These are phyloP conservation scores for Tricholoma saponaceum DNA, from an alignment of 768 basidiomycete genomes.

Conservation along the genomic window DNA sequence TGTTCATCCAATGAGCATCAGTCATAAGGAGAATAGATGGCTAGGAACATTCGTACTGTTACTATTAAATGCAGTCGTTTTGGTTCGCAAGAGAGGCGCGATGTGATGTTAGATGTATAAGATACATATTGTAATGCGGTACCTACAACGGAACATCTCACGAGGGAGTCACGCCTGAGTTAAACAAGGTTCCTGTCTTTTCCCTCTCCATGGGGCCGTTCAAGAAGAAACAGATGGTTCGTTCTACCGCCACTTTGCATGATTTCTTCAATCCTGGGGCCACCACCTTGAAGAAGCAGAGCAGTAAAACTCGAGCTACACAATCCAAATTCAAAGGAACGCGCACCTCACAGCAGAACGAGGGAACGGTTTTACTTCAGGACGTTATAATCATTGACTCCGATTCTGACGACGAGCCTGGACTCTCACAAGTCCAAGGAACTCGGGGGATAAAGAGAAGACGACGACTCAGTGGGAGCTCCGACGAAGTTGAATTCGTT, in stretches of 20 bases:
- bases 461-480: slow-evolving; percentile 19
- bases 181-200: too few relatives aligned
- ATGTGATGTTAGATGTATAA: too few relatives aligned
- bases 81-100: background rate
- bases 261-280: slow-evolving; percentile 39
- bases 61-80: background rate
- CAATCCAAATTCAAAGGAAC: slow-evolving; percentile 2
- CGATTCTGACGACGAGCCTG: slow-evolving; percentile 39
- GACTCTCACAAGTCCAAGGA: slow-evolving; percentile 7
- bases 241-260: slow-evolving; percentile 35
- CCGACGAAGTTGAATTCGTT: slow-evolving; percentile 32
- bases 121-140: background rate
- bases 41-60: background rate
- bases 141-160: too few relatives aligned
- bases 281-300: slow-evolving; percentile 2
- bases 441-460: slow-evolving; percentile 15
- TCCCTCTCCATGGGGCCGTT: slow-evolving; percentile 34
- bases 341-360: background rate
- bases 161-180: too few relatives aligned
- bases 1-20: background rate
- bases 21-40: background rate
- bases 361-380: slow-evolving; percentile 6
- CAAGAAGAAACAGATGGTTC: slow-evolving; percentile 31
- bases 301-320: background rate
- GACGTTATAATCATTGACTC: slow-evolving; percentile 65